These are phyloP conservation scores for Lecanicillium sp. DNA, from an alignment of 2,329 filamentous ascomycete genomes.

Conservation along the genomic window DNA sequence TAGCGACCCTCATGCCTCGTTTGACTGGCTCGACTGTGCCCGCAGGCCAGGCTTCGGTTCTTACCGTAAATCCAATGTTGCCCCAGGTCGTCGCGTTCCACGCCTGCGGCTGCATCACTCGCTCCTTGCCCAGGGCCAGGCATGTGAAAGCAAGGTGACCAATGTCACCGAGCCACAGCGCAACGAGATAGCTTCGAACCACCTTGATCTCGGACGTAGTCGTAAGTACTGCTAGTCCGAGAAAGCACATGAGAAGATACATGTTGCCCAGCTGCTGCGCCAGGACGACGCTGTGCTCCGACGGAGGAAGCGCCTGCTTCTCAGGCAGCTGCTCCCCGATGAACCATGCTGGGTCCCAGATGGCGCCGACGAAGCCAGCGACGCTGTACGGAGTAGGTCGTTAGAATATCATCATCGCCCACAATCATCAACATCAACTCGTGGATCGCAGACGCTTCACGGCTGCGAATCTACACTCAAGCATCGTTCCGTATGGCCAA, in stretches of 20 bases:
- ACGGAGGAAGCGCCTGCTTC: constrained; percentile 28
- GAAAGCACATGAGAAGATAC: constrained; percentile 59
- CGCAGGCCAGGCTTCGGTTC: constrained; percentile 19
- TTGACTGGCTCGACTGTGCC: not conserved
- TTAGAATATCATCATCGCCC: not conserved
- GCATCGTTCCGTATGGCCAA: no score
- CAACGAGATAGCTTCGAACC: constrained; percentile 60
- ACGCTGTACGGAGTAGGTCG: constrained; percentile 37
- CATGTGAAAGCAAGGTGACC: constrained; percentile 58
- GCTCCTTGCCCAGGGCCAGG: constrained; percentile 52
- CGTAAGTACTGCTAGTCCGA: constrained; percentile 59
- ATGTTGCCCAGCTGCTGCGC: constrained; percentile 64
- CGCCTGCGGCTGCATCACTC: constrained; percentile 42
- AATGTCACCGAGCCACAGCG: constrained; percentile 59
- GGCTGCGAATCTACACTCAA: no score
- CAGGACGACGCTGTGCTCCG: constrained; percentile 48
- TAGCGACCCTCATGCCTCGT: constrained; percentile 4
- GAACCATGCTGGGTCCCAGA: constrained; percentile 56
- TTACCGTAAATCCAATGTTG: constrained; percentile 61
- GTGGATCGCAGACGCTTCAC: no score
- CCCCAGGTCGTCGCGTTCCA: constrained; percentile 73
- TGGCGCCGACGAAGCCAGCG: constrained; percentile 50
- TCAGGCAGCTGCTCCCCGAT: constrained; percentile 54
- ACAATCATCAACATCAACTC: no score
- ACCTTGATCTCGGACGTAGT: constrained; percentile 60